Percentiles rank a stretch among this genome's conserved stretches.
phyloP scores from a whole-genome alignment of 2,329 filamentous ascomycete genomes.

The Aspergillus fischeri region DNA sequence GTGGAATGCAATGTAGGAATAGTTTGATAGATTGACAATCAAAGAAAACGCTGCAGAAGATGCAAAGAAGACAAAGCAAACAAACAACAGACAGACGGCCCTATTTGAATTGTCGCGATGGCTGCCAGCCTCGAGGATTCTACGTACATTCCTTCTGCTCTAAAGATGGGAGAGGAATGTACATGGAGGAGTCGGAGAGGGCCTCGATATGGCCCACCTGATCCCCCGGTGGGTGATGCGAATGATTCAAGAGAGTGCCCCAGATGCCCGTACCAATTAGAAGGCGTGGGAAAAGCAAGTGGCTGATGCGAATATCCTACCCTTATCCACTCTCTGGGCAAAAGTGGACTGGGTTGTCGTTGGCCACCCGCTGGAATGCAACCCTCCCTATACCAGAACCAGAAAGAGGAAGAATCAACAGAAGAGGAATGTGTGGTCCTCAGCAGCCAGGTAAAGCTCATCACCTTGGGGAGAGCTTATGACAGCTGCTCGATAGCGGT shows the following conservation, averaged over 20 bases:
- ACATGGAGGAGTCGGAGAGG: conserved; percentile 18
- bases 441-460: conserved; percentile 9
- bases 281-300: conserved; percentile 5
- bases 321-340: conserved; percentile 14
- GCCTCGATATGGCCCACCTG: conserved; percentile 16
- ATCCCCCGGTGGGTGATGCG: conserved; percentile 19
- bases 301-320: conserved; percentile 24
- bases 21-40: conserved; percentile 37
- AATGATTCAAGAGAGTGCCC: conserved; percentile 13
- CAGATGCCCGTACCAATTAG: conserved; percentile 23
- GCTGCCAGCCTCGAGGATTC: conserved; percentile 35
- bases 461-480: conserved; percentile 12
- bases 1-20: conserved; percentile 21
- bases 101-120: conserved; percentile 35
- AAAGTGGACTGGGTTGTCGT: conserved; percentile 16
- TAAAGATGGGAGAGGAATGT: conserved; percentile 35
- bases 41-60: conserved; percentile 38
- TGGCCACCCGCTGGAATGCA: conserved; percentile 36
- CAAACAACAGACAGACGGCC: conserved; percentile 37
- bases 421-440: conserved; percentile 21
- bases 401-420: conserved; percentile 21
- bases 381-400: conserved; percentile 32
- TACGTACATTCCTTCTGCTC: conserved; percentile 31
- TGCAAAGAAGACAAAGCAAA: conserved; percentile 43
- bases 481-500: not conserved